These are phyloP conservation scores for Elsinoe ampelina DNA, from an alignment of 2,329 filamentous ascomycete species.

Conservation along the genomic window DNA sequence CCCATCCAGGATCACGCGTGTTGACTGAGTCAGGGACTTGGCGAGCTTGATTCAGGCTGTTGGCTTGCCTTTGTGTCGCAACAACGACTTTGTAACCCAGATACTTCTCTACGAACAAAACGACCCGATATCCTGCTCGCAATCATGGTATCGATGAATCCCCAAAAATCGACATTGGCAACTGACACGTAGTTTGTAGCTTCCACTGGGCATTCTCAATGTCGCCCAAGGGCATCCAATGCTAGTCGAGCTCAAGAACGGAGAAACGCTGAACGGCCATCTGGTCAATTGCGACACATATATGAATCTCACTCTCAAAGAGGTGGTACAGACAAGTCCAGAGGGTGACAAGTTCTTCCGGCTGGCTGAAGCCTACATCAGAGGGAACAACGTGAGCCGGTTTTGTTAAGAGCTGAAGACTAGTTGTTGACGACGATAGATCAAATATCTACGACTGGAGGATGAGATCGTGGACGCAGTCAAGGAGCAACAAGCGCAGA, in stretches of 20 bases:
- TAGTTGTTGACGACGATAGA: constrained; percentile 45
- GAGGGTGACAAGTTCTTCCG: constrained; percentile 92
- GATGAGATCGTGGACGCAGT: constrained; percentile 94
- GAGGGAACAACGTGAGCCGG: constrained; percentile 76
- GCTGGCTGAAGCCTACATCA: constrained; percentile 87
- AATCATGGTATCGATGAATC: too few species aligned
- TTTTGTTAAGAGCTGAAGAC: neutral
- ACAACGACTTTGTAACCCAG: too few species aligned
- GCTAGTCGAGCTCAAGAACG: constrained; percentile 94
- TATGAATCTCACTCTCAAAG: constrained; percentile 98
- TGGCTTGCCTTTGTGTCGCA: neutral
- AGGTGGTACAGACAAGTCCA: constrained; percentile 91
- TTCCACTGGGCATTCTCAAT: constrained; percentile 71
- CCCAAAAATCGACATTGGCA: too few species aligned
- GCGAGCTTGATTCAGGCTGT: neutral
- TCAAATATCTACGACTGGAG: constrained; percentile 93
- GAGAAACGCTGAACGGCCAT: constrained; percentile 94
- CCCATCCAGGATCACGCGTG: too few species aligned
- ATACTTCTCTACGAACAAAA: too few species aligned
- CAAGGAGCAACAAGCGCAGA: constrained; percentile 75
- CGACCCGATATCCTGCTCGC: too few species aligned
- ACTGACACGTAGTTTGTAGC: constrained; percentile 31
- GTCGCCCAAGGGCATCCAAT: constrained; percentile 96
- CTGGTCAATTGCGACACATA: constrained; percentile 96
- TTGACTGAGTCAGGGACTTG: neutral